A percentile compares a stretch with the other conserved stretches of the same genome.
Conservation (phyloP, 495 filamentous ascomycete species). For the Aspergillus mulundensis region DNA sequence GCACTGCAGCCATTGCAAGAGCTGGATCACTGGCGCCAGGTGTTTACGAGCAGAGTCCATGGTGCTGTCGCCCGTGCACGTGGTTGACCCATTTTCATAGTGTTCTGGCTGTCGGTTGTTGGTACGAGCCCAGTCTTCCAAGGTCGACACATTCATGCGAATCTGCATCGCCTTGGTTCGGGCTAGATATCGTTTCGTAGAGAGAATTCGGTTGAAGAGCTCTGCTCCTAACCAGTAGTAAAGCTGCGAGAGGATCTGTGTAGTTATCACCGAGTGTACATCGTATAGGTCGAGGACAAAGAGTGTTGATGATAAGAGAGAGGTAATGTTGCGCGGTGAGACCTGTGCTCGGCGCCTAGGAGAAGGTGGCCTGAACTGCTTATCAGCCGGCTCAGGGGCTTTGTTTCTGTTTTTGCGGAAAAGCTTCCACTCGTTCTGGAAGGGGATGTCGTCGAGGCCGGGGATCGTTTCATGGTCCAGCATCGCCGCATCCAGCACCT, state of each 20-base stretch:
- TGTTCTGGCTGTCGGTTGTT: conserved; percentile 96
- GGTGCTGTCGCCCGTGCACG: conserved; percentile 79
- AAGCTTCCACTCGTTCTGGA: conserved; percentile 97
- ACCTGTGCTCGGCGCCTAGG: conserved; percentile 87
- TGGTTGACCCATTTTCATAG: conserved; percentile 87
- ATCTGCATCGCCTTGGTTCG: conserved; percentile 99
- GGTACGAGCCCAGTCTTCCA: conserved; percentile 92
- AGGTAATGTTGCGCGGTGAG: conserved; percentile 94
- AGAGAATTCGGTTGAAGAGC: conserved; percentile 97
- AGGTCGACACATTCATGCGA: conserved; percentile 91
- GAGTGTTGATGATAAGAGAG: conserved; percentile 88
- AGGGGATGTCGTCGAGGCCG: conserved; percentile 91
- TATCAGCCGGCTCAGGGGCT: conserved; percentile 76
- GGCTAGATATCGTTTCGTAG: conserved; percentile 88
- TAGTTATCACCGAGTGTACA: conserved; percentile 92
- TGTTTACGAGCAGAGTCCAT: conserved; percentile 79
- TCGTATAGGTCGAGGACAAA: conserved; percentile 98
- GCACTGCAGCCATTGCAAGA: conserved; percentile 96
- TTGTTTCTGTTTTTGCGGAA: conserved; percentile 91
- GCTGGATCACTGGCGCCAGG: conserved; percentile 84
- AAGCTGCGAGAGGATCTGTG: conserved; percentile 88
- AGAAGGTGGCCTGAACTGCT: conserved; percentile 89
- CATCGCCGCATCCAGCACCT: conserved; percentile 87
- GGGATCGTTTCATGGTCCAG: conserved; percentile 98
- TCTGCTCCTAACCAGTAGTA: conserved; percentile 97